Conservation (phyloP, 345 rosid genomes). For the Conringia planisiliqua region DNA sequence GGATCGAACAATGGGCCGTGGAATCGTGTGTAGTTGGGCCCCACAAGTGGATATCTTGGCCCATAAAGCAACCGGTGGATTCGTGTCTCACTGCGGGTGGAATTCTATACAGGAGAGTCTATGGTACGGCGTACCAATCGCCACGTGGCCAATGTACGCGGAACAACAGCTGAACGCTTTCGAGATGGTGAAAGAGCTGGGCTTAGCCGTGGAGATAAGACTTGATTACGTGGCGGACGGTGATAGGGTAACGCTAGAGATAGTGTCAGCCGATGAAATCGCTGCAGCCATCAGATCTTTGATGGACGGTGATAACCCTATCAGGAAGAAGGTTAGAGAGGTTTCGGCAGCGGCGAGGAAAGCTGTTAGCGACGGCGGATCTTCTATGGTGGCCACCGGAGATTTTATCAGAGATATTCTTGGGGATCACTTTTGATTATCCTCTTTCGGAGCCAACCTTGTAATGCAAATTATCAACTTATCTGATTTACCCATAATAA, state of each 20-base stretch:
- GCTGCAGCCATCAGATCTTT: conserved; percentile 41
- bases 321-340: conserved; percentile 35
- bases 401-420: conserved; percentile 37
- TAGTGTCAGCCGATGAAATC: conserved; percentile 31
- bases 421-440: background rate
- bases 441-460: background rate
- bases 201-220: conserved; percentile 43
- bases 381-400: conserved; percentile 34
- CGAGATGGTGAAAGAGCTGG: conserved; percentile 39
- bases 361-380: conserved; percentile 46
- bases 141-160: conserved; percentile 52
- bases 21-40: conserved; percentile 58
- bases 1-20: conserved; percentile 39
- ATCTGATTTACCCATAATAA: no score
- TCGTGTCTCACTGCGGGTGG: conserved; percentile 74
- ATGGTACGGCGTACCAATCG: conserved; percentile 48
- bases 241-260: conserved; percentile 4
- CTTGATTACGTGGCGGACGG: conserved; percentile 42
- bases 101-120: conserved; percentile 48
- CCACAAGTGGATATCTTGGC: conserved; percentile 47
- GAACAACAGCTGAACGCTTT: conserved; percentile 59
- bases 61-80: conserved; percentile 51
- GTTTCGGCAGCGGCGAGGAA: conserved; percentile 32
- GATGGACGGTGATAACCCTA: conserved; percentile 35
- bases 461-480: background rate